Conservation (phyloP, 495 filamentous ascomycete species). For the Neurospora africana region DNA sequence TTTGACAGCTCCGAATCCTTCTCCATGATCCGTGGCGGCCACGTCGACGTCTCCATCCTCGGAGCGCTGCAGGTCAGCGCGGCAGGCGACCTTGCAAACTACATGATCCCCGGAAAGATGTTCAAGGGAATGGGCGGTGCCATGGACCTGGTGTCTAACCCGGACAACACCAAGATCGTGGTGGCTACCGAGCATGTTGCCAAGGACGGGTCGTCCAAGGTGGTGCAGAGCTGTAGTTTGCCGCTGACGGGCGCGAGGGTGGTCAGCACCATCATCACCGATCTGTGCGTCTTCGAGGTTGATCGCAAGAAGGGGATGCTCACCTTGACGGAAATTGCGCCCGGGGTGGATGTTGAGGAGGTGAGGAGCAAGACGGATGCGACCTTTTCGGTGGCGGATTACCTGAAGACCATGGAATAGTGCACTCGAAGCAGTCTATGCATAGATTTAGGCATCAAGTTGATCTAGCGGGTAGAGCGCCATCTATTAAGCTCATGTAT, state of each 20-base stretch:
- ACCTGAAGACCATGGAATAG: constrained; percentile 38
- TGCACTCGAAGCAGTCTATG: neutral
- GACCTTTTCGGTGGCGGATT: constrained; percentile 37
- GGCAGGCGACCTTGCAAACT: constrained; percentile 49
- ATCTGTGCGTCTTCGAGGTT: constrained; percentile 48
- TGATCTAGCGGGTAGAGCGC: neutral
- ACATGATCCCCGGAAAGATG: constrained; percentile 53
- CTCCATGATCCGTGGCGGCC: constrained; percentile 51
- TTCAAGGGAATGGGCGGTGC: constrained; percentile 57
- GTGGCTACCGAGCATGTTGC: constrained; percentile 53
- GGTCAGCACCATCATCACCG: constrained; percentile 48
- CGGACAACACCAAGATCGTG: constrained; percentile 49
- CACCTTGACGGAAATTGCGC: constrained; percentile 45
- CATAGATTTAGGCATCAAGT: neutral
- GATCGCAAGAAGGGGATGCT: constrained; percentile 40
- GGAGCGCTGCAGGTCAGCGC: constrained; percentile 51
- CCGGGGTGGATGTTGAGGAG: constrained; percentile 43
- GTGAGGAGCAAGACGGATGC: constrained; percentile 45
- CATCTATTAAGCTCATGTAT: neutral
- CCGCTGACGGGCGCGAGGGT: constrained; percentile 45
- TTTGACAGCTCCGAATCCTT: constrained; percentile 53
- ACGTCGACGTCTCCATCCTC: constrained; percentile 50
- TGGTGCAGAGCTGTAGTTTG: constrained; percentile 45
- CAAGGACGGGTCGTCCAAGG: constrained; percentile 49
- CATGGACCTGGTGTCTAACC: constrained; percentile 53